These are phyloP conservation scores for Artemisia tridentata DNA, from an alignment of 129 eudicot genomes.

Conservation along the genomic window DNA sequence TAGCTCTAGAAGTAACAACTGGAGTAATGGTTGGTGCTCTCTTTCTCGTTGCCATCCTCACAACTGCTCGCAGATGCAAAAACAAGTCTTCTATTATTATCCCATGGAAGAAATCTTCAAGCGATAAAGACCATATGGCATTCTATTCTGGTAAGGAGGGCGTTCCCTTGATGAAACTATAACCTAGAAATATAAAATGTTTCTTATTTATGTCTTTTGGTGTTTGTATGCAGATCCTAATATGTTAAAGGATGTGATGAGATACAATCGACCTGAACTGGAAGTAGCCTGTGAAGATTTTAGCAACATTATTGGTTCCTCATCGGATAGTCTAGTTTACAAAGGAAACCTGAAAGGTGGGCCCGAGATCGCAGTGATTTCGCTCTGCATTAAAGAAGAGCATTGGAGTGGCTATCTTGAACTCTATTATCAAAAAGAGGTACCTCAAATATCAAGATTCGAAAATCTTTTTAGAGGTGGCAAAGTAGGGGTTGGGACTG, in stretches of 20 bases:
- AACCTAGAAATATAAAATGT: not conserved
- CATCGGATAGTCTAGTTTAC: slow-evolving; percentile 86
- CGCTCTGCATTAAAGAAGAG: slow-evolving; percentile 91
- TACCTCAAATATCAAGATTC: slow-evolving; percentile 22
- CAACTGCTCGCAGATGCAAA: slow-evolving; percentile 57
- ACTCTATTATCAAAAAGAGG: slow-evolving; percentile 93
- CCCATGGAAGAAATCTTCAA: slow-evolving; percentile 81
- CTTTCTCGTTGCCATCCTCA: slow-evolving; percentile 49
- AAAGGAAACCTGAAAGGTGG: slow-evolving; percentile 94
- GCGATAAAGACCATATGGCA: slow-evolving; percentile 54
- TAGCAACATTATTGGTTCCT: slow-evolving; percentile 94
- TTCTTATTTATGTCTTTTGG: slow-evolving; percentile 4
- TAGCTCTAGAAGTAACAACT: slow-evolving; percentile 67
- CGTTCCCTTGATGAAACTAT: not conserved
- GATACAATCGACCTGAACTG: slow-evolving; percentile 77
- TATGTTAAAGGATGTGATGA: slow-evolving; percentile 62
- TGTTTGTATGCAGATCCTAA: slow-evolving; percentile 54
- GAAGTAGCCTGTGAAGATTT: slow-evolving; percentile 99
- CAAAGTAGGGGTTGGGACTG: not conserved
- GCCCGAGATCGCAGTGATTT: slow-evolving; percentile 89
- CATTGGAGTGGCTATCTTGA: slow-evolving; percentile 88
- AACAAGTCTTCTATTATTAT: slow-evolving; percentile 53
- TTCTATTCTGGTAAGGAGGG: slow-evolving; percentile 53
- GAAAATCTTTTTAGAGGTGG: not conserved
- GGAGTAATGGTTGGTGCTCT: slow-evolving; percentile 69